A percentile compares a stretch with the other conserved stretches of the same genome.
Conservation (phyloP, 31 red algal species). For the Asparagopsis taxiformis region DNA sequence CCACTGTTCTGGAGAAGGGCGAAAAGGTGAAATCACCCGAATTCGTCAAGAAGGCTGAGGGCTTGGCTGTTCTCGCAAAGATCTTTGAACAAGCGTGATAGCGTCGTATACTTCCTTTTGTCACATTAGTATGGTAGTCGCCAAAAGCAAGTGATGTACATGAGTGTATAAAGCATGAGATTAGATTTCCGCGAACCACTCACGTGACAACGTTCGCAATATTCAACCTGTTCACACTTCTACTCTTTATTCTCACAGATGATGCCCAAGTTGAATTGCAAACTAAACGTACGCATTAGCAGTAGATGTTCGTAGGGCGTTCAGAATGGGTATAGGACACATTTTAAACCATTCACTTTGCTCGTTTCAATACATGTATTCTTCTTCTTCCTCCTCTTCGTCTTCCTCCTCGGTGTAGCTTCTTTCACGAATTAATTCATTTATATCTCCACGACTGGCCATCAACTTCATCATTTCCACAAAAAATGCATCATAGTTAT, state of each 20-base stretch:
- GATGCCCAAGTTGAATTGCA: too few relatives aligned
- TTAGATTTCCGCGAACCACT: too few relatives aligned
- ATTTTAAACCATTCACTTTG: too few relatives aligned
- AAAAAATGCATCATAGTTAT: constrained; percentile 64
- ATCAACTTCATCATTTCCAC: constrained; percentile 69
- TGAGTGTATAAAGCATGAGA: too few relatives aligned
- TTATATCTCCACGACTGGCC: constrained; percentile 49
- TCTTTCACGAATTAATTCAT: constrained; percentile 20
- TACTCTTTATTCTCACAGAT: too few relatives aligned
- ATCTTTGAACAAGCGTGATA: constrained; percentile 62
- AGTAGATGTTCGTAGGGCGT: too few relatives aligned
- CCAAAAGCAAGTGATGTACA: too few relatives aligned
- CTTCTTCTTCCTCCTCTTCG: constrained; percentile 12
- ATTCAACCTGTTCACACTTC: too few relatives aligned
- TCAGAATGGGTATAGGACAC: too few relatives aligned
- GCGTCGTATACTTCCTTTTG: not conserved
- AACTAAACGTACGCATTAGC: too few relatives aligned
- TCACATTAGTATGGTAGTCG: not conserved
- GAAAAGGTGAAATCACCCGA: not conserved
- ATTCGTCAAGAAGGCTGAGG: constrained; percentile 40
- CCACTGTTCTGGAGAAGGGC: constrained; percentile 10
- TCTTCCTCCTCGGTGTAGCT: constrained; percentile 7
- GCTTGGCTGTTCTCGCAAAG: constrained; percentile 36
- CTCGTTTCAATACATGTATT: not conserved
- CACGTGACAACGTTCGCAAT: too few relatives aligned